phyloP scores from a whole-genome alignment of 768 basidiomycete genomes.

The Leccinum barrowsii region DNA sequence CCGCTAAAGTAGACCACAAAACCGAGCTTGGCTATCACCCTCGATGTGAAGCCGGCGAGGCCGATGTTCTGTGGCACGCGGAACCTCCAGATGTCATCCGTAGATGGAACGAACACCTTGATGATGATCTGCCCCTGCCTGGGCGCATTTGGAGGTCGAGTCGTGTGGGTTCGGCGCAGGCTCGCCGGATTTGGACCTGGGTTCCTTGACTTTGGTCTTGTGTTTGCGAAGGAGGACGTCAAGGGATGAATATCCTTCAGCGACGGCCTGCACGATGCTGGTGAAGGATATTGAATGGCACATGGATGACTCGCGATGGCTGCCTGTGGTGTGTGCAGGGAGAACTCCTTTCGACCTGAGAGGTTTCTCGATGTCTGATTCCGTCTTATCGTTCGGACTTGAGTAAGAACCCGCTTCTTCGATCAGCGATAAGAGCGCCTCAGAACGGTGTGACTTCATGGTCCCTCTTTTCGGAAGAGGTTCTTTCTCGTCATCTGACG shows the following conservation, averaged over 20 bases:
- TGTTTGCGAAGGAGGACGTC: constrained; percentile 17
- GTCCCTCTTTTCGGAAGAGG: constrained; percentile 1
- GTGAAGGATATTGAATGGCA: constrained; percentile 15
- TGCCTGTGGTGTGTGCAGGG: neutral
- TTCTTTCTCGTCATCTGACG: constrained; percentile 7
- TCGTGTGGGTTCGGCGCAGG: neutral
- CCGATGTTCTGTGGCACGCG: constrained; percentile 31
- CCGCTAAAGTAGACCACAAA: constrained; percentile 34
- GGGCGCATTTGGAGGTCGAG: constrained; percentile 23
- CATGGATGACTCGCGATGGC: constrained; percentile 13
- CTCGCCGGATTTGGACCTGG: neutral
- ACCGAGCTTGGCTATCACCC: constrained; percentile 35
- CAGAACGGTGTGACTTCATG: constrained; percentile 11
- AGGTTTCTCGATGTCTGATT: neutral
- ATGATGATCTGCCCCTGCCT: constrained; percentile 34
- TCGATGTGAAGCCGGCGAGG: constrained; percentile 31
- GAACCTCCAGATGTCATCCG: constrained; percentile 39
- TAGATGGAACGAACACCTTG: constrained; percentile 39
- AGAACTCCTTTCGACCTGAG: neutral
- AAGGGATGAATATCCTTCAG: constrained; percentile 13
- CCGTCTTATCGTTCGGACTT: neutral
- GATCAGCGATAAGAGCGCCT: constrained; percentile 10
- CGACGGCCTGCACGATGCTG: constrained; percentile 12
- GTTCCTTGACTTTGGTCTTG: constrained; percentile 3
- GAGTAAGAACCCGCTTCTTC: constrained; percentile 4